Conservation (phyloP, 768 basidiomycete species). For the Phlebiopsis gigantea region DNA sequence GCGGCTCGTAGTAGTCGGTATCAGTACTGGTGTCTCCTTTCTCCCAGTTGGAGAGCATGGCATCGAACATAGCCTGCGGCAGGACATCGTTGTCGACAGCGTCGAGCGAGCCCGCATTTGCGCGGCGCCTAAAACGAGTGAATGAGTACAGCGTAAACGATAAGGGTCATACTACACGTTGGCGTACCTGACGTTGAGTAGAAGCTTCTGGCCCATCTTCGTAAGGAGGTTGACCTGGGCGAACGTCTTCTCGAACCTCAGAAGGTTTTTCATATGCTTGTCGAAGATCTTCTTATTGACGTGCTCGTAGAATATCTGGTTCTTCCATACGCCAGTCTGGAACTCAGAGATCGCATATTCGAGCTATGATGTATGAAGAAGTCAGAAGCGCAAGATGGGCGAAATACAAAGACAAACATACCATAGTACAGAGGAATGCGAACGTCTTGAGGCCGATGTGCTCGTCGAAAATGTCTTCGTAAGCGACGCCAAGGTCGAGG, state of each 20-base stretch:
- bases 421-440: background rate
- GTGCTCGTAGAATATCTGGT: background rate
- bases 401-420: background rate
- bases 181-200: background rate
- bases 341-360: background rate
- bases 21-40: no score
- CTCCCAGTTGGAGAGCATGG: no score
- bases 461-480: background rate
- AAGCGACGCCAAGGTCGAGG: background rate
- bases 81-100: no score
- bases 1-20: no score
- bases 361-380: background rate
- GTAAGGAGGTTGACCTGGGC: background rate
- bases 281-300: background rate
- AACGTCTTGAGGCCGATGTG: background rate
- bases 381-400: background rate
- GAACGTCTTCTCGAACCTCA: background rate
- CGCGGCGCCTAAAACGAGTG: no score
- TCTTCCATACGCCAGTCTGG: background rate
- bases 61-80: no score
- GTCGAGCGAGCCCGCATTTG: no score
- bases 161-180: no score
- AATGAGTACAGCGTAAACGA: no score
- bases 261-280: background rate
- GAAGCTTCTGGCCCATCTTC: background rate